Evolutionary conservation across 2,329 filamentous ascomycete species (phyloP).

Genomic region (Aspergillus chevalieri): DNA sequence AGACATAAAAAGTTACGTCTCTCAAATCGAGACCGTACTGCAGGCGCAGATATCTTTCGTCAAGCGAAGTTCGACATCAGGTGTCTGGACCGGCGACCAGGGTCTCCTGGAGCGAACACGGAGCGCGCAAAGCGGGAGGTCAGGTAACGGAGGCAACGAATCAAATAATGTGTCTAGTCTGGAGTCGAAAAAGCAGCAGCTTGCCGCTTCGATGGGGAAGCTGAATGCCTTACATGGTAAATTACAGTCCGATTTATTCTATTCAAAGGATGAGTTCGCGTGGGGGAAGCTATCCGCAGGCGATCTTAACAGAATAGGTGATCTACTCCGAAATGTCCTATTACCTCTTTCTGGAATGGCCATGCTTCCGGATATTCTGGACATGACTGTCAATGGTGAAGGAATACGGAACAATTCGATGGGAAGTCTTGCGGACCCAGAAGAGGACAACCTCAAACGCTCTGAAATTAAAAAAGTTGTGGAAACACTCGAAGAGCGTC

Average conservation of each 20-base stretch:
- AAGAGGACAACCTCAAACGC: constrained; percentile 8
- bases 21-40: constrained; percentile 51
- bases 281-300: constrained; percentile 62
- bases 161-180: constrained; percentile 1
- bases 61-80: constrained; percentile 21
- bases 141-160: constrained; percentile 4
- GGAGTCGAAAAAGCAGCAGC: constrained; percentile 15
- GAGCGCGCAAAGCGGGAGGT: constrained; percentile 10
- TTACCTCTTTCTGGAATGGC: constrained; percentile 61
- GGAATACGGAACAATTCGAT: constrained; percentile 4
- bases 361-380: constrained; percentile 64
- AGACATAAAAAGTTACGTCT: constrained; percentile 48
- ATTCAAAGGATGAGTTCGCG: constrained; percentile 67
- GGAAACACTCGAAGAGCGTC: constrained; percentile 26
- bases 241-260: constrained; percentile 58
- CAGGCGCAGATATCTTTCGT: constrained; percentile 58
- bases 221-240: constrained; percentile 58
- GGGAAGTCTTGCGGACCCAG: constrained; percentile 2
- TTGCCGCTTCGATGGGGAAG: constrained; percentile 31
- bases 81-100: constrained; percentile 4
- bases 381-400: constrained; percentile 22
- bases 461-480: constrained; percentile 20
- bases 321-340: constrained; percentile 55
- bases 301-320: constrained; percentile 56
- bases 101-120: constrained; percentile 14